These are phyloP conservation scores for Moesziomyces globuligerus DNA, from an alignment of 1,284 basidiomycete genomes.

Conservation along the genomic window DNA sequence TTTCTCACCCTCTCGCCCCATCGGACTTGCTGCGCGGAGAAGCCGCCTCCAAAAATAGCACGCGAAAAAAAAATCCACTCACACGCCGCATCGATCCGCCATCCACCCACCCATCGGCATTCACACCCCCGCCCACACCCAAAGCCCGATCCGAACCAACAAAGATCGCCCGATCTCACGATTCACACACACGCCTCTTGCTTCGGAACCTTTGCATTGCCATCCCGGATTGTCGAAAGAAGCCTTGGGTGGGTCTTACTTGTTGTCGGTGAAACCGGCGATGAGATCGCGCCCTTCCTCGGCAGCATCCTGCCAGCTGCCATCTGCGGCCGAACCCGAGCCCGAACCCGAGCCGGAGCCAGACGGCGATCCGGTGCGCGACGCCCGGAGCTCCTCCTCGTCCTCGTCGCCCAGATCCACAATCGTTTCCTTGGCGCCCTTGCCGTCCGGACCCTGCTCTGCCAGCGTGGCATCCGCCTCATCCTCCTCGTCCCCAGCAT, in stretches of 20 bases:
- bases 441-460: not conserved
- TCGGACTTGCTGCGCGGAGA: too few species aligned
- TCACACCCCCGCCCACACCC: too few species aligned
- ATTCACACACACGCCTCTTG: too few species aligned
- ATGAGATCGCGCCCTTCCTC: slow-evolving; percentile 33
- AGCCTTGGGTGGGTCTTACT: not conserved
- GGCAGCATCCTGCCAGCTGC: slow-evolving; percentile 48
- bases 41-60: too few species aligned
- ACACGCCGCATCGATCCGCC: too few species aligned
- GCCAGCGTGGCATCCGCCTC: slow-evolving; percentile 10
- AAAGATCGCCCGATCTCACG: too few species aligned
- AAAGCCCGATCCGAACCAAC: too few species aligned
- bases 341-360: slow-evolving; percentile 10
- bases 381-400: slow-evolving; percentile 4
- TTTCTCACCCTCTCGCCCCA: too few species aligned
- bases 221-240: too few species aligned
- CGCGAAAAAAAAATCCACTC: too few species aligned
- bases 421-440: slow-evolving; percentile 4
- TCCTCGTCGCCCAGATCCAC: slow-evolving; percentile 30
- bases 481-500: slow-evolving; percentile 26
- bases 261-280: slow-evolving; percentile 8
- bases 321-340: slow-evolving; percentile 17
- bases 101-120: too few species aligned
- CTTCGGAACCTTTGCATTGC: too few species aligned
- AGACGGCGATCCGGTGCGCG: not conserved